A percentile compares a stretch with the other conserved stretches of the same genome.
Evolutionary conservation across 805 yeast species (phyloP).

Genomic region (Wickerhamomyces subpelliculosus): DNA sequence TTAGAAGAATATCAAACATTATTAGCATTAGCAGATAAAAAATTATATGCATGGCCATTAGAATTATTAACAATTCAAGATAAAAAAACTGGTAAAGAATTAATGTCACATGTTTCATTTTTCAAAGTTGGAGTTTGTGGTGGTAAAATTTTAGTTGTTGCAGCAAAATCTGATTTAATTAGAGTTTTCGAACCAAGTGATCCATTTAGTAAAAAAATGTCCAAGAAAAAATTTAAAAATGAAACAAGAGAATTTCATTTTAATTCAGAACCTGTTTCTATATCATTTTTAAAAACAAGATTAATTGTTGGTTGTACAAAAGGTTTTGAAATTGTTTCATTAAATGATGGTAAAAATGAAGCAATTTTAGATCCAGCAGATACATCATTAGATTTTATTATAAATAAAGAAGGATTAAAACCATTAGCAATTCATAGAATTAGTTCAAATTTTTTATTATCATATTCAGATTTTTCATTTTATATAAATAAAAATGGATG

Average conservation of each 20-base stretch:
- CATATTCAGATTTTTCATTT: constrained; percentile 90
- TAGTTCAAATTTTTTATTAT: constrained; percentile 79
- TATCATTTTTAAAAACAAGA: constrained; percentile 82
- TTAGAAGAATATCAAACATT: constrained; percentile 85
- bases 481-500: constrained; percentile 94
- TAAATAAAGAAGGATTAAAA: constrained; percentile 69
- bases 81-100: constrained; percentile 61
- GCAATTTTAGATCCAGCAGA: constrained; percentile 96
- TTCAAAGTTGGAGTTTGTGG: constrained; percentile 91
- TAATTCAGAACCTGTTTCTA: constrained; percentile 84
- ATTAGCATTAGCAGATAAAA: constrained; percentile 75
- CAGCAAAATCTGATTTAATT: constrained; percentile 78
- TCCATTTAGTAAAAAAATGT: constrained; percentile 52
- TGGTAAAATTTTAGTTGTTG: constrained; percentile 82
- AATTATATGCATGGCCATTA: constrained; percentile 68
- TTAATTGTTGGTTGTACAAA: constrained; percentile 93
- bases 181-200: constrained; percentile 86
- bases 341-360: constrained; percentile 80
- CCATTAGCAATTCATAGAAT: constrained; percentile 91
- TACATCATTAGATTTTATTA: constrained; percentile 92
- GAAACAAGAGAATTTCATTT: constrained; percentile 73
- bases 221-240: constrained; percentile 63
- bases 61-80: constrained; percentile 51
- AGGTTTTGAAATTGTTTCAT: constrained; percentile 91
- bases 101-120: constrained; percentile 81